Conservation (phyloP, 2,329 filamentous ascomycete species). For the Cercospora beticola region DNA sequence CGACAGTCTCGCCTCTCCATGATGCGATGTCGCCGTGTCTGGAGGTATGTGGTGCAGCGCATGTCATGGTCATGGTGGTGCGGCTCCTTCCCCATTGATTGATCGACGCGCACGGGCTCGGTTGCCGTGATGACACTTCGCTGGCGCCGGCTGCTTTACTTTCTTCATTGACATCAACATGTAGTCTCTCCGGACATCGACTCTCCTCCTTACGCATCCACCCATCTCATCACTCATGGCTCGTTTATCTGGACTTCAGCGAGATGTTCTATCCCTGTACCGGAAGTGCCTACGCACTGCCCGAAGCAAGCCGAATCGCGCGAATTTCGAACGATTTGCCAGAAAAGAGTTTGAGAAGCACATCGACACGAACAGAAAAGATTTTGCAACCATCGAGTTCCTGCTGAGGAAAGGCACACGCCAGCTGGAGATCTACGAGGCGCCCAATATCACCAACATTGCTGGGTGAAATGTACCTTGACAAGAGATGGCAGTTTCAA, state of each 20-base stretch:
- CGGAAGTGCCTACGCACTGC: slow-evolving; percentile 79
- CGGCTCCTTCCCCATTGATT: not conserved
- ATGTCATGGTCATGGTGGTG: not conserved
- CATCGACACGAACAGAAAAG: slow-evolving; percentile 69
- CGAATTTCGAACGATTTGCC: slow-evolving; percentile 38
- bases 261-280: slow-evolving; percentile 82
- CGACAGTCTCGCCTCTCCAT: not conserved
- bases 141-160: not conserved
- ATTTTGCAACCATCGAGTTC: slow-evolving; percentile 84
- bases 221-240: slow-evolving; percentile 30
- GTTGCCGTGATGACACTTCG: not conserved
- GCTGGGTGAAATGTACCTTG: slow-evolving; percentile 22
- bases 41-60: not conserved
- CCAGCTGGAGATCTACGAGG: slow-evolving; percentile 79
- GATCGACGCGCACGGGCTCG: slow-evolving; percentile 4
- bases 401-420: slow-evolving; percentile 76
- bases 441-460: slow-evolving; percentile 77
- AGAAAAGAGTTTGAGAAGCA: slow-evolving; percentile 71
- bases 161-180: slow-evolving; percentile 7
- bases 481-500: not conserved
- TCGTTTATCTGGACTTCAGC: slow-evolving; percentile 81
- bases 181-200: not conserved
- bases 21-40: not conserved
- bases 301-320: slow-evolving; percentile 67
- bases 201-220: not conserved